Conservation (phyloP, 371 early-diverging fungal genomes). For the Gilbertella persicaria region DNA sequence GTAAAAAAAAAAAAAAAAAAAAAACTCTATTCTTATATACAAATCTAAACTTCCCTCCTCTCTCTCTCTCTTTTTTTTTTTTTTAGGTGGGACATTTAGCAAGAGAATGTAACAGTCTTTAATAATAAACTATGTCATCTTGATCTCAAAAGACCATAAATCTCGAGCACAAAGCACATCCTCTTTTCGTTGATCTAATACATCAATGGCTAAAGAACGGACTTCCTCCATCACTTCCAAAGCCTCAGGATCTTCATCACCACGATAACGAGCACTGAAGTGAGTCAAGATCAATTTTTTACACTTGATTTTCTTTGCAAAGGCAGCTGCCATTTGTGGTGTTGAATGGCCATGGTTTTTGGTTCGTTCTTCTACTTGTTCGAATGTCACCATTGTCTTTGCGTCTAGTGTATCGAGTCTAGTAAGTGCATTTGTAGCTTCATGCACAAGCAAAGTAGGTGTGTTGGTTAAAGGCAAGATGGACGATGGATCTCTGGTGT, state of each 20-base stretch:
- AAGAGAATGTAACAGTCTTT: conserved; percentile 32
- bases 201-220: conserved; percentile 37
- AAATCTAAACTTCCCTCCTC: too few relatives aligned
- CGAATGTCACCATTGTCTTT: conserved; percentile 19
- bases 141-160: conserved; percentile 44
- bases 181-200: conserved; percentile 36
- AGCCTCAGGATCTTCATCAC: conserved; percentile 44
- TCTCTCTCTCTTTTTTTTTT: too few relatives aligned
- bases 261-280: conserved; percentile 61
- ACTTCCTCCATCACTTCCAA: conserved; percentile 59
- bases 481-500: conserved; percentile 50
- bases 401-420: conserved; percentile 24
- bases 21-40: neutral
- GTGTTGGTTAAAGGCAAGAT: conserved; percentile 16
- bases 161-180: conserved; percentile 50
- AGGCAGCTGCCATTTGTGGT: conserved; percentile 61
- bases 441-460: conserved; percentile 52
- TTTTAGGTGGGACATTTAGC: conserved; percentile 32
- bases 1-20: conserved; percentile 9
- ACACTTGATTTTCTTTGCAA: conserved; percentile 48
- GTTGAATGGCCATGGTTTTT: conserved; percentile 62
- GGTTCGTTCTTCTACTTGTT: conserved; percentile 39
- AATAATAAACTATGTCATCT: conserved; percentile 7
- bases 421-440: conserved; percentile 63
- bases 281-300: conserved; percentile 56